phyloP scores from a whole-genome alignment of 2,329 filamentous ascomycete species.

The Chrysosporium queenslandicum region DNA sequence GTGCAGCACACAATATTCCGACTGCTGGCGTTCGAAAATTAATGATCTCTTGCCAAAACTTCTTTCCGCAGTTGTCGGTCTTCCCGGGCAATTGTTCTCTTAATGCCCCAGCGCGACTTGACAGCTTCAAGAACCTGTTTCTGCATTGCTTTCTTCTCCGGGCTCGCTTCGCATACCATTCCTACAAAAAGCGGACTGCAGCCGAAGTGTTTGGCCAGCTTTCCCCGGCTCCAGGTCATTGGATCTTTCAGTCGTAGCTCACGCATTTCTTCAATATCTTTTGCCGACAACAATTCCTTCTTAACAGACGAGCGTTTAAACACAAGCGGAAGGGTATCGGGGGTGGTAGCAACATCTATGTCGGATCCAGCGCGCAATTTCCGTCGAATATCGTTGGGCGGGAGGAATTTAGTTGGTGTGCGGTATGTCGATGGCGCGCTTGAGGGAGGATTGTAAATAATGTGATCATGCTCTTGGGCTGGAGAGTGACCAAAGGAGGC shows the following conservation, averaged over 20 bases:
- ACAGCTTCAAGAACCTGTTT: constrained; percentile 42
- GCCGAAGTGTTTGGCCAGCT: constrained; percentile 52
- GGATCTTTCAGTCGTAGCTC: constrained; percentile 46
- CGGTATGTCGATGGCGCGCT: constrained; percentile 54
- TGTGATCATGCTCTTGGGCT: constrained; percentile 40
- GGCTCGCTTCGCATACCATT: constrained; percentile 47
- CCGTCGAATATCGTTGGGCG: constrained; percentile 47
- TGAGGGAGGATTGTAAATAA: constrained; percentile 58
- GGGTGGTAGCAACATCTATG: constrained; percentile 17
- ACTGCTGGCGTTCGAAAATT: not conserved
- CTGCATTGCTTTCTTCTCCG: constrained; percentile 41
- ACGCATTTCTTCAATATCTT: constrained; percentile 52
- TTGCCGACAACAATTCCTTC: constrained; percentile 50
- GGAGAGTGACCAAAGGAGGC: constrained; percentile 38
- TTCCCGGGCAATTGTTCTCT: constrained; percentile 51
- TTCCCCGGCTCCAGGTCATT: constrained; percentile 48
- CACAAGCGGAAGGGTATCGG: constrained; percentile 37
- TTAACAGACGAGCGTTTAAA: constrained; percentile 46
- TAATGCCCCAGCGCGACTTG: constrained; percentile 51
- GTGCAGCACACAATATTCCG: no score
- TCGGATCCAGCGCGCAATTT: constrained; percentile 35
- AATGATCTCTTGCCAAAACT: constrained; percentile 51
- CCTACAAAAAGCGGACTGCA: constrained; percentile 55
- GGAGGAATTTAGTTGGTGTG: constrained; percentile 56
- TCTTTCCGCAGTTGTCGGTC: constrained; percentile 51